phyloP scores from a whole-genome alignment of 108 stramenopile genomes.

The Chaetoceros tenuissimus region DNA sequence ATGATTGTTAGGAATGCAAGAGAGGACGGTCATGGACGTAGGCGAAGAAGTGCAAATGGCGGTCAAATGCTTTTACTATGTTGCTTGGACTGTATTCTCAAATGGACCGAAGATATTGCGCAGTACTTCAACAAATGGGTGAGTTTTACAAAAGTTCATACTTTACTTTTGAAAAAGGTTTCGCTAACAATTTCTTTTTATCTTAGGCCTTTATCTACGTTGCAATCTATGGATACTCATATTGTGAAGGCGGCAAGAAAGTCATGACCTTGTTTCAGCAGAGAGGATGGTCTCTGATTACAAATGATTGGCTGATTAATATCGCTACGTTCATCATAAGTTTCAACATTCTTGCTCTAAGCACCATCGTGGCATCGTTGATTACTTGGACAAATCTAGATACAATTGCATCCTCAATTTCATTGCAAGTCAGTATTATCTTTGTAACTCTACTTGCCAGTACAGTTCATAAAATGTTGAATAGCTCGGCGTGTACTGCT shows the following conservation, averaged over 20 bases:
- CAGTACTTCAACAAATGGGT: slow-evolving; percentile 69
- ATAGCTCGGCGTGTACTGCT: too few relatives aligned
- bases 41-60: slow-evolving; percentile 8
- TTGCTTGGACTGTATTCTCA: slow-evolving; percentile 35
- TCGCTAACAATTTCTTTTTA: too few relatives aligned
- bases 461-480: too few relatives aligned
- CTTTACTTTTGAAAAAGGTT: not conserved
- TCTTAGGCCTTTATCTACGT: slow-evolving; percentile 58
- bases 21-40: slow-evolving; percentile 17
- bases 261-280: slow-evolving; percentile 43
- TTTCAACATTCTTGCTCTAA: slow-evolving; percentile 41
- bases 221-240: slow-evolving; percentile 78
- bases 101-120: slow-evolving; percentile 27
- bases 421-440: too few relatives aligned
- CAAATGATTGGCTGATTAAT: slow-evolving; percentile 48
- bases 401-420: too few relatives aligned
- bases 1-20: slow-evolving; percentile 25
- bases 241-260: slow-evolving; percentile 54
- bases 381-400: too few relatives aligned
- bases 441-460: too few relatives aligned
- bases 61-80: slow-evolving; percentile 18
- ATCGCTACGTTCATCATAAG: slow-evolving; percentile 29
- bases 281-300: slow-evolving; percentile 53
- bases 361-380: slow-evolving; percentile 26
- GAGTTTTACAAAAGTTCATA: not conserved